Conservation (phyloP, 2,329 filamentous ascomycete genomes). For the Trichoderma sp. region DNA sequence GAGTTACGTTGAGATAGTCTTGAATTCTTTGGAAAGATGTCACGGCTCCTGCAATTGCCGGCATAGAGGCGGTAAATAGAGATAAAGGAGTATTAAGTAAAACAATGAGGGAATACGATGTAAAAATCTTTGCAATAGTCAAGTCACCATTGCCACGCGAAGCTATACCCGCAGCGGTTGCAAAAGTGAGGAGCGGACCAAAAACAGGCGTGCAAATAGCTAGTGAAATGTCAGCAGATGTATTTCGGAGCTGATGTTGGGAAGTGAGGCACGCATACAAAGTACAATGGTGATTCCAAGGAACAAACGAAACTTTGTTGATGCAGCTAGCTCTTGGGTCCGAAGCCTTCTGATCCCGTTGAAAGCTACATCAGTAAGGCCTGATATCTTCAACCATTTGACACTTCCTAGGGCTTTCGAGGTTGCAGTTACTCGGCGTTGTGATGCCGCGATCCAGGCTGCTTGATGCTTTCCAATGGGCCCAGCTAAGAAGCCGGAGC, state of each 20-base stretch:
- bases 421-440: not conserved
- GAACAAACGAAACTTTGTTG: not conserved
- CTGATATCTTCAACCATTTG: not conserved
- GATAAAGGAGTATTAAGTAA: not conserved
- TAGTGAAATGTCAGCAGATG: not conserved
- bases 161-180: not conserved
- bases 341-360: not conserved
- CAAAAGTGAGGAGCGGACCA: not conserved
- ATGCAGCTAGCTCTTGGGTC: not conserved
- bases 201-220: not conserved
- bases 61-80: not conserved
- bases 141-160: not conserved
- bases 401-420: not conserved
- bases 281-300: not conserved
- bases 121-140: not conserved
- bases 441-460: not conserved
- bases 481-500: constrained; percentile 34
- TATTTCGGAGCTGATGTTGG: not conserved
- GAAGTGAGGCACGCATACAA: not conserved
- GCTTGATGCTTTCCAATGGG: constrained; percentile 13
- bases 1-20: not conserved
- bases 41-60: not conserved
- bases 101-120: not conserved
- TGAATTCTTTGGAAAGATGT: not conserved
- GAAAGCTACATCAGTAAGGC: not conserved